Evolutionary conservation across 1,139 yeast species (phyloP), one percentile per base, ranked within the genome.

Genomic region (Zygoascus sp.): DNA sequence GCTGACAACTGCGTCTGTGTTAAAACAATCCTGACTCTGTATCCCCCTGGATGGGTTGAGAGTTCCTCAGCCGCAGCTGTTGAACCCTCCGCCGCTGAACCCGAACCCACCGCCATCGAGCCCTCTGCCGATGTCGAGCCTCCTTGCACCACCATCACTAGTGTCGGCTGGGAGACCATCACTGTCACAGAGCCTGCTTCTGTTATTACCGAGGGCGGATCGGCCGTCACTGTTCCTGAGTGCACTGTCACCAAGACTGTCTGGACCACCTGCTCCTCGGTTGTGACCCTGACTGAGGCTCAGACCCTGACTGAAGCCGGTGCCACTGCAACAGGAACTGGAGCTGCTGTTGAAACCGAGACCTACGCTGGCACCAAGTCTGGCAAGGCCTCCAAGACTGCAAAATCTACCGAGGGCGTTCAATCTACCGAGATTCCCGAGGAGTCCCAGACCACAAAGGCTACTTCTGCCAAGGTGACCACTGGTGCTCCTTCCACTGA

Each of bases 1-100:
- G 39, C 19, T 21, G 39, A 35, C 3, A 16, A 5, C 25, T 35
- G 39, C 25, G 39, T 35, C 25, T 35, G 39, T 15, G 20, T 16
- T 35, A 19, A 13, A 19, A 20, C 13, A 5, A n/a, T 35, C 20
- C 11, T 35, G 15, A 27, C 20, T 21, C 25, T 35, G 23, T 20
- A 7, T 2, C 39, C 39, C 25, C 22, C 39, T 20, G 25, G 34
- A 30, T 30, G 25, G 25, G 39, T 17, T 21, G 25, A 20, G 8
- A n/a, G n/a, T n/a, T 6, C 39, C 16, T n/a, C 39, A 3, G 8
- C 39, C 20, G 5, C 39, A 4, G 25, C 39, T 21, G 39, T 10
- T 5, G 25, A 5, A 8, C 16, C 39, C 17, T 10, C 6, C 17
- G 4, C 37, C 6, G 5, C 7, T 15, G 17, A 15, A 3, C 9